Percentiles rank a stretch among this genome's conserved stretches.
These are phyloP conservation scores for Penicillium fuscoglaucum DNA, from an alignment of 2,329 filamentous ascomycete species.

Conservation along the genomic window DNA sequence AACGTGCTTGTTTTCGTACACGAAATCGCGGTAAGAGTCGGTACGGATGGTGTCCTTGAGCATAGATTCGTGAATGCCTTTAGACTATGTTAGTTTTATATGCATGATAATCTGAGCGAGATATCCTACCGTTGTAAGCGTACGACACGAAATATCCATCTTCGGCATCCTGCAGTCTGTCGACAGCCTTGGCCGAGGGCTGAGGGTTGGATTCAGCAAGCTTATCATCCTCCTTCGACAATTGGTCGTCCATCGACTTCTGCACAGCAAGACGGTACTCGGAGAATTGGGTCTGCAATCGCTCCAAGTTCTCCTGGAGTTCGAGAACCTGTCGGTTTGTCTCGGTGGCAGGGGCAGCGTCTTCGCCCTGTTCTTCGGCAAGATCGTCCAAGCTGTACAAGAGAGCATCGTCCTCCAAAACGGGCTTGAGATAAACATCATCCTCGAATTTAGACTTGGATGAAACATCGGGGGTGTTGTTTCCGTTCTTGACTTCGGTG, in stretches of 20 bases:
- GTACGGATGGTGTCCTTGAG: conserved; percentile 86
- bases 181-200: conserved; percentile 27
- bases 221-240: conserved; percentile 57
- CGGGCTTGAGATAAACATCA: conserved; percentile 78
- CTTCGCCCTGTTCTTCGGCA: conserved; percentile 42
- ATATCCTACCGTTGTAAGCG: conserved; percentile 62
- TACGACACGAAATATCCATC: conserved; percentile 66
- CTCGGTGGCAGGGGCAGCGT: conserved; percentile 31
- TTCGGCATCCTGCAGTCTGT: conserved; percentile 53
- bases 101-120: not conserved
- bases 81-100: conserved; percentile 9
- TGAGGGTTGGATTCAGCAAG: conserved; percentile 28
- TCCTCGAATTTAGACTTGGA: conserved; percentile 65
- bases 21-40: conserved; percentile 90
- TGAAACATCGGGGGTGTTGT: conserved; percentile 57
- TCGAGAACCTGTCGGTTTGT: conserved; percentile 55
- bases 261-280: conserved; percentile 67
- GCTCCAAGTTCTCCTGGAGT: conserved; percentile 63
- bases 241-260: conserved; percentile 65
- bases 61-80: conserved; percentile 94
- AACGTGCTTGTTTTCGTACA: conserved; percentile 85
- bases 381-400: conserved; percentile 86
- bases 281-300: conserved; percentile 61
- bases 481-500: conserved; percentile 49
- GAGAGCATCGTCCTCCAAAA: conserved; percentile 84